These are phyloP conservation scores for Epichloe bromicola DNA, from an alignment of 2,329 filamentous ascomycete species.

Conservation along the genomic window DNA sequence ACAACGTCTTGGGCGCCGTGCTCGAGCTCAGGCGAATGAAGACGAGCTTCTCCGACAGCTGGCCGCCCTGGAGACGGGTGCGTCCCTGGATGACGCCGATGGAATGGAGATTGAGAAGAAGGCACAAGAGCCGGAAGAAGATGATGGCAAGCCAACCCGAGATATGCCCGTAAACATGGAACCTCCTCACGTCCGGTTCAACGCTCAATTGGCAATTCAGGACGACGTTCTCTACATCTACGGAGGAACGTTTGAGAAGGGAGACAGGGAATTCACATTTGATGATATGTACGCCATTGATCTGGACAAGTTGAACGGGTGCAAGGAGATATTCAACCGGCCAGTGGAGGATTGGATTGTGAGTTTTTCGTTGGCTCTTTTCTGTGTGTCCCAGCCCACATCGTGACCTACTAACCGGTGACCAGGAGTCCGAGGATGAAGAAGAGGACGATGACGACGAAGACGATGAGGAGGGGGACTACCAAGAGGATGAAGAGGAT, in stretches of 20 bases:
- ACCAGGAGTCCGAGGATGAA: conserved; percentile 44
- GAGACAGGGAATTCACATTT: conserved; percentile 88
- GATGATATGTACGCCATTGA: conserved; percentile 91
- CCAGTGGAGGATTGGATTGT: conserved; percentile 76
- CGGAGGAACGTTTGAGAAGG: conserved; percentile 89
- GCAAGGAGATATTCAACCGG: conserved; percentile 77
- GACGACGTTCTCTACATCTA: conserved; percentile 90
- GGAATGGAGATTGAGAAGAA: conserved; percentile 38
- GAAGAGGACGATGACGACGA: conserved; percentile 25
- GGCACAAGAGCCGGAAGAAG: conserved; percentile 37
- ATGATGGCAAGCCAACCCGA: conserved; percentile 44
- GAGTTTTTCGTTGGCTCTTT: conserved; percentile 16
- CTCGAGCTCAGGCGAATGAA: conserved; percentile 78
- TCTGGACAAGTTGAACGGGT: conserved; percentile 87
- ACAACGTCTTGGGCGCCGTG: conserved; percentile 46
- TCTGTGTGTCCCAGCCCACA: neutral
- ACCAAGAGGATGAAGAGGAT: conserved; percentile 38
- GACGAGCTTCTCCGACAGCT: conserved; percentile 81
- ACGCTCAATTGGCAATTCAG: conserved; percentile 79
- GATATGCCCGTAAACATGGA: conserved; percentile 61
- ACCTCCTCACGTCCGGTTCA: conserved; percentile 82
- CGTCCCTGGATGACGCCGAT: conserved; percentile 41
- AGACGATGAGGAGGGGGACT: conserved; percentile 47
- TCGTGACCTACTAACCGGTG: neutral
- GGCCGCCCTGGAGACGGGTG: conserved; percentile 69